Percentiles rank a stretch among this genome's conserved stretches.
Evolutionary conservation across 306 rosid species (phyloP).

Genomic region (Lupinus albus): DNA sequence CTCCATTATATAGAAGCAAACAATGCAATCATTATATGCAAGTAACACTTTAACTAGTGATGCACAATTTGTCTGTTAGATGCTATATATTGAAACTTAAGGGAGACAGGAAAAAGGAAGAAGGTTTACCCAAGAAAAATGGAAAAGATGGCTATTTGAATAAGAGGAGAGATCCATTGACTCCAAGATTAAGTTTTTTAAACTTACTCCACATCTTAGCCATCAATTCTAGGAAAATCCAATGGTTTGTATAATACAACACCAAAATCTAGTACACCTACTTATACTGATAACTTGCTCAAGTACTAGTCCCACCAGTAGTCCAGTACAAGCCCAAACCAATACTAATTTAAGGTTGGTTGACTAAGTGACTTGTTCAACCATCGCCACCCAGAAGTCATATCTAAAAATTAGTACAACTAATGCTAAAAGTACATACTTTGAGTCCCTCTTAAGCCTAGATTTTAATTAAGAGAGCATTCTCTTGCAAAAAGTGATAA

Average conservation of each 20-base stretch:
- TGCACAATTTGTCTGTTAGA: conserved; percentile 3
- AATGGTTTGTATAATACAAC: neutral
- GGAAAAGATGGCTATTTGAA: neutral
- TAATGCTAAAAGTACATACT: neutral
- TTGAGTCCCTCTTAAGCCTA: neutral
- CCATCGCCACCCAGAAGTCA: neutral
- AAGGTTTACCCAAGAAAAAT: neutral
- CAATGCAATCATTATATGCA: neutral
- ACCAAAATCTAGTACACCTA: neutral
- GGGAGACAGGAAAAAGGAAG: too few relatives aligned
- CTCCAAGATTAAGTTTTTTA: too few relatives aligned
- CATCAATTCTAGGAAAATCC: too few relatives aligned
- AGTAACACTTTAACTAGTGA: conserved; percentile 12
- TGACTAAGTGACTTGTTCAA: conserved; percentile 11
- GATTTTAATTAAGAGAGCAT: neutral
- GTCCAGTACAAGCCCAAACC: too few relatives aligned
- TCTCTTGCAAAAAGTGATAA: conserved; percentile 2
- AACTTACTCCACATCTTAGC: too few relatives aligned
- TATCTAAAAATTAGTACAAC: conserved; percentile 5
- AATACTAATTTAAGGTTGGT: neutral
- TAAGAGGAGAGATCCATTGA: too few relatives aligned
- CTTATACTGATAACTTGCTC: neutral
- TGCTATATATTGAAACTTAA: too few relatives aligned
- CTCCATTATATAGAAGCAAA: conserved; percentile 27
- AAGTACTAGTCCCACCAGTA: too few relatives aligned